Conservation (phyloP, 306 rosid species). For the Pueraria montana region DNA sequence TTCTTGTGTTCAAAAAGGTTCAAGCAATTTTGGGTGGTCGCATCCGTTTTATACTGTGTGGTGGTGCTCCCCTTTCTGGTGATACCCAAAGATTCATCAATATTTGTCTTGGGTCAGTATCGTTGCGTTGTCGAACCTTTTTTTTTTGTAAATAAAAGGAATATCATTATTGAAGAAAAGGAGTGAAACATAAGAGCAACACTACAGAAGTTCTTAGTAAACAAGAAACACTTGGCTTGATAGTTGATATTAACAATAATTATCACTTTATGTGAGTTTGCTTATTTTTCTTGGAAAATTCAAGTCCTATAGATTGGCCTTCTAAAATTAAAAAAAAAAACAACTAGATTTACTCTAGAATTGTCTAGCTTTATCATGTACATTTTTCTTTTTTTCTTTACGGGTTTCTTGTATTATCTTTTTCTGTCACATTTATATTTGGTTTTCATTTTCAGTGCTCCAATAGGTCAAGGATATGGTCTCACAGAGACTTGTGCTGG, state of each 20-base stretch:
- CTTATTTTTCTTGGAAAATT: slow-evolving; percentile 40
- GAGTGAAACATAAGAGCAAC: slow-evolving; percentile 13
- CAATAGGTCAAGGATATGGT: slow-evolving; percentile 98
- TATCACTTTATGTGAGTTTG: slow-evolving; percentile 21
- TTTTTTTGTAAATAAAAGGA: slow-evolving; percentile 8
- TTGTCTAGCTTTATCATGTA: slow-evolving; percentile 30
- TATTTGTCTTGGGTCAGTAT: slow-evolving; percentile 89
- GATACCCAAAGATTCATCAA: slow-evolving; percentile 98
- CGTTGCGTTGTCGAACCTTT: not conserved
- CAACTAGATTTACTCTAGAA: slow-evolving; percentile 6
- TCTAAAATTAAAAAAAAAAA: not conserved
- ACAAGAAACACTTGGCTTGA: slow-evolving; percentile 1
- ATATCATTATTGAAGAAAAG: slow-evolving; percentile 15
- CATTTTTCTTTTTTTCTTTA: slow-evolving; percentile 3
- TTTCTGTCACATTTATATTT: slow-evolving; percentile 41
- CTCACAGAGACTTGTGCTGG: slow-evolving; percentile 98
- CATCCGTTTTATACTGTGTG: slow-evolving; percentile 85
- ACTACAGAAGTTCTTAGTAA: slow-evolving; percentile 1
- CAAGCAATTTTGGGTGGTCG: slow-evolving; percentile 91
- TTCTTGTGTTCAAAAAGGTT: slow-evolving; percentile 88
- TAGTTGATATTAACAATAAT: slow-evolving; percentile 31
- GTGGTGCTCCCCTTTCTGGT: slow-evolving; percentile 97
- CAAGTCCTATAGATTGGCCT: slow-evolving; percentile 10
- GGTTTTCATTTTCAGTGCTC: slow-evolving; percentile 69
- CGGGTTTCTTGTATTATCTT: not conserved